Evolutionary conservation across 202 grass and related monocot species (phyloP).

Genomic region (Musa balbisiana): DNA sequence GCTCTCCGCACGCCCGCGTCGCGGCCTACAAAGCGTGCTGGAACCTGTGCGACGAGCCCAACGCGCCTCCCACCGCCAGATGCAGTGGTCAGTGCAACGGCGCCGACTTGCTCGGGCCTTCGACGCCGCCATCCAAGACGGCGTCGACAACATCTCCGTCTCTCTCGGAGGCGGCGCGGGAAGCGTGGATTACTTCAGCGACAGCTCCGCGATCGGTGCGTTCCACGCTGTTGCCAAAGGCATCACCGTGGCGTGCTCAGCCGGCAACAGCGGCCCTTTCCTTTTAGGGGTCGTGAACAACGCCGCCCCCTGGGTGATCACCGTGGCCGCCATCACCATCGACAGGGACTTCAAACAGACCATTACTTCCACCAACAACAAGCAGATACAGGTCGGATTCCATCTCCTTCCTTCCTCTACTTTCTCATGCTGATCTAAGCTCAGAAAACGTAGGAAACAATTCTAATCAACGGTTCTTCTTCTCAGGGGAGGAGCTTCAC

Average conservation of each 20-base stretch:
- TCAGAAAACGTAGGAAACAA: no score
- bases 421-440: no score
- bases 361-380: conserved; percentile 29
- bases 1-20: conserved; percentile 42
- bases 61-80: conserved; percentile 33
- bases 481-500: no score
- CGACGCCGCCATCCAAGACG: conserved; percentile 70
- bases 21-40: conserved; percentile 95
- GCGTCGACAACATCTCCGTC: conserved; percentile 69
- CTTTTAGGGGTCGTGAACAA: conserved; percentile 46
- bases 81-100: conserved; percentile 67
- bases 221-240: conserved; percentile 77
- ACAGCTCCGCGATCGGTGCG: conserved; percentile 64
- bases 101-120: conserved; percentile 74
- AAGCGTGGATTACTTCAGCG: conserved; percentile 28
- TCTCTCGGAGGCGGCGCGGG: conserved; percentile 51
- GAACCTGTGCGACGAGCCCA: background rate
- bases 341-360: conserved; percentile 63
- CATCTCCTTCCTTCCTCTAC: no score
- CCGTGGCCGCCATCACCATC: conserved; percentile 69
- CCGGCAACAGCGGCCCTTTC: conserved; percentile 53
- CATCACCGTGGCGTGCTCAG: conserved; percentile 57
- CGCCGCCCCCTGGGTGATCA: conserved; percentile 73
- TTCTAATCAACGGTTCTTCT: no score
- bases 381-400: conserved; percentile 36